Conservation (phyloP, 495 filamentous ascomycete species). For the Talaromyces ruber region DNA sequence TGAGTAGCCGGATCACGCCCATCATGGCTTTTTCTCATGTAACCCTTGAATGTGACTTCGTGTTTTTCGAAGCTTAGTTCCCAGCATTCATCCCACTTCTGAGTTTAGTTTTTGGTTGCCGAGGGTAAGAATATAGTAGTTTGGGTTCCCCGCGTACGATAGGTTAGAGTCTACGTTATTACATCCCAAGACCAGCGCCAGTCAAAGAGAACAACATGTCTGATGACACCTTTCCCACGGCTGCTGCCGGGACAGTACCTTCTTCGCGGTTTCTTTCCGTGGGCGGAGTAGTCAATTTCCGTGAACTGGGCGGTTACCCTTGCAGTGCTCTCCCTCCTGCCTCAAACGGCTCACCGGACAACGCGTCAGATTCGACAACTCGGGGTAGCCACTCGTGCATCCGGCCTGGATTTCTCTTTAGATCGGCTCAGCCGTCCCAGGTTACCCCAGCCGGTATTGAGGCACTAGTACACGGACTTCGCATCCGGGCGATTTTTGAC, state of each 20-base stretch:
- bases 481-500: constrained; percentile 49
- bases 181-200: background rate
- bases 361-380: background rate
- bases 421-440: constrained; percentile 47
- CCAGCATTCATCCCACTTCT: background rate
- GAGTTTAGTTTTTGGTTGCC: background rate
- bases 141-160: background rate
- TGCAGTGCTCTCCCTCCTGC: constrained; percentile 2
- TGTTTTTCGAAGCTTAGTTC: background rate
- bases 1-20: background rate
- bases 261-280: constrained; percentile 32
- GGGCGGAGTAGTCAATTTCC: constrained; percentile 48
- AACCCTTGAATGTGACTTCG: background rate
- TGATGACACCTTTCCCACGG: background rate
- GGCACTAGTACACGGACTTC: constrained; percentile 33
- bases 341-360: background rate
- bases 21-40: background rate
- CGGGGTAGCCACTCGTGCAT: constrained; percentile 22
- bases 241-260: background rate
- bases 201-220: background rate
- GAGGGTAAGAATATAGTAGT: background rate
- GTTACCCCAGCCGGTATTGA: constrained; percentile 38
- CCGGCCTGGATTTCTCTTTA: constrained; percentile 42
- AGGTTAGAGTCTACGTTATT: background rate
- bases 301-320: constrained; percentile 50